Evolutionary conservation across 1,139 yeast species (phyloP).

Genomic region (Zygotorulaspora mrakii): DNA sequence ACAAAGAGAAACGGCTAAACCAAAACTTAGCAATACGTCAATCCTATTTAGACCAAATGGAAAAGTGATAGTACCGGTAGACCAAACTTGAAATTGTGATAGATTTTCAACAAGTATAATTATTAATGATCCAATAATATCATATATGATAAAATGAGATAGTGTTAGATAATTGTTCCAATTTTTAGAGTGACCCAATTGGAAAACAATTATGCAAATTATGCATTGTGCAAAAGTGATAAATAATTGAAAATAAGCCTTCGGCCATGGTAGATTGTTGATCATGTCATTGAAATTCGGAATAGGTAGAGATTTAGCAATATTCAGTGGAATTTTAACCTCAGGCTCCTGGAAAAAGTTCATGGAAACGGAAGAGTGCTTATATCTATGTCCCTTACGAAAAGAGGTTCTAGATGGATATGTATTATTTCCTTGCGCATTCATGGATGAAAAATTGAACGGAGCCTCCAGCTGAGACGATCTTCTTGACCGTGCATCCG

Average conservation of each 20-base stretch:
- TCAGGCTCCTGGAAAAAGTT: slow-evolving; percentile 93
- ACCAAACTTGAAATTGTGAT: slow-evolving; percentile 92
- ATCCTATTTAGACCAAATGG: slow-evolving; percentile 91
- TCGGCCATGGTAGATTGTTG: slow-evolving; percentile 62
- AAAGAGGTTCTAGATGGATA: slow-evolving; percentile 79
- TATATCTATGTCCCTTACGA: slow-evolving; percentile 91
- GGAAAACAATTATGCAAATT: slow-evolving; percentile 45
- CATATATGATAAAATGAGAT: slow-evolving; percentile 84
- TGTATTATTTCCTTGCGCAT: slow-evolving; percentile 8
- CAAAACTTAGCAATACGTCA: slow-evolving; percentile 86
- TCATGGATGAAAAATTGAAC: slow-evolving; percentile 48
- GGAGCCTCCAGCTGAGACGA: slow-evolving; percentile 39
- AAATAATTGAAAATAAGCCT: slow-evolving; percentile 55
- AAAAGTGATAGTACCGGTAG: slow-evolving; percentile 69
- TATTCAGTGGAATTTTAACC: slow-evolving; percentile 60
- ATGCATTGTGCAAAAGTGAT: slow-evolving; percentile 32
- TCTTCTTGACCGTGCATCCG: slow-evolving; percentile 38
- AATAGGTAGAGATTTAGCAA: slow-evolving; percentile 76
- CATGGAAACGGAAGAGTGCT: slow-evolving; percentile 96
- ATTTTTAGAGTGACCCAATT: slow-evolving; percentile 55
- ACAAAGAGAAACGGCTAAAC: slow-evolving; percentile 73
- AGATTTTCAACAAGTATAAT: slow-evolving; percentile 71
- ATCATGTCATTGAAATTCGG: slow-evolving; percentile 67
- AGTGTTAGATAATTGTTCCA: slow-evolving; percentile 69
- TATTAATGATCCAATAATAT: slow-evolving; percentile 72